phyloP scores from a whole-genome alignment of 129 eudicot species.

The Calendula officinalis region DNA sequence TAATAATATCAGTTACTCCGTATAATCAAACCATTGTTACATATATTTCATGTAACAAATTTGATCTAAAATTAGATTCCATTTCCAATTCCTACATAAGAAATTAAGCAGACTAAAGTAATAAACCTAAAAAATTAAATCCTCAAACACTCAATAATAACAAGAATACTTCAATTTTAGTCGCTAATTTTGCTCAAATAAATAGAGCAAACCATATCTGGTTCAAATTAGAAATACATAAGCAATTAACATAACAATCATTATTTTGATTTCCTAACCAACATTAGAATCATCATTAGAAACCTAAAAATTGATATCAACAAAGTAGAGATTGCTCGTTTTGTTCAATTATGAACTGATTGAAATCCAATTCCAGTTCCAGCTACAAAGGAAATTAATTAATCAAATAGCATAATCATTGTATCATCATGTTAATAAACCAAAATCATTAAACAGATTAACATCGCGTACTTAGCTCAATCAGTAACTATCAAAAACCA shows the following conservation, averaged over 20 bases:
- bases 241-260: neutral
- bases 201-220: too few relatives aligned
- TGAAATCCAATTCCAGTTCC: constrained; percentile 2
- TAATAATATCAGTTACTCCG: too few relatives aligned
- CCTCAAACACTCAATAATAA: too few relatives aligned
- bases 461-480: neutral
- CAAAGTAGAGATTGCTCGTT: neutral
- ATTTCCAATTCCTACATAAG: too few relatives aligned
- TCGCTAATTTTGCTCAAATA: too few relatives aligned
- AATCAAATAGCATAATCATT: neutral
- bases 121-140: too few relatives aligned
- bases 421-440: too few relatives aligned
- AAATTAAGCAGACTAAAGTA: too few relatives aligned
- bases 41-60: neutral
- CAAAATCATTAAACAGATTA: too few relatives aligned
- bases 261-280: neutral
- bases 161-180: too few relatives aligned
- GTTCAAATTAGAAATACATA: neutral
- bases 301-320: neutral
- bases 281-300: neutral
- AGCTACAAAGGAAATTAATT: neutral
- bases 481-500: constrained; percentile 52
- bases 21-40: constrained; percentile 3
- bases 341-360: neutral
- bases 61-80: too few relatives aligned